Evolutionary conservation across 2,329 filamentous ascomycete species (phyloP).

Genomic region (Pestalotiopsis sp.): DNA sequence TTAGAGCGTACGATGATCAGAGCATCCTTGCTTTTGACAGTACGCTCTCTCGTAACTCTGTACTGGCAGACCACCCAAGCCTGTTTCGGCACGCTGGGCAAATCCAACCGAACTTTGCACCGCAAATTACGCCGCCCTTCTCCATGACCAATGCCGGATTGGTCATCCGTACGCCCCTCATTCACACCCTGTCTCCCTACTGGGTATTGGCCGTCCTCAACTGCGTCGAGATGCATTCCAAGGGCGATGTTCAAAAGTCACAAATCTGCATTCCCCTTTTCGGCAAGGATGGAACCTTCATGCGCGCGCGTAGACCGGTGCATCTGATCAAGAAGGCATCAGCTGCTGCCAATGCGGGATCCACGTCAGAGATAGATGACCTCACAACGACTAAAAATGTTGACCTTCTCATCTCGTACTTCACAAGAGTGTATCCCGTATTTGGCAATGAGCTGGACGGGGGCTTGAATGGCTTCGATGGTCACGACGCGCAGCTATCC

Average conservation of each 20-base stretch:
- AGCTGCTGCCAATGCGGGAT: background rate
- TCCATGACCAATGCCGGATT: background rate
- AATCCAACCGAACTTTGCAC: background rate
- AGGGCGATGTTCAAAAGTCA: background rate
- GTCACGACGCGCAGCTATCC: background rate
- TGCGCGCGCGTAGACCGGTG: background rate
- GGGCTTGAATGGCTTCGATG: background rate
- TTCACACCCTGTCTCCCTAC: background rate
- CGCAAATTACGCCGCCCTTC: background rate
- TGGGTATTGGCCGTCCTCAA: background rate
- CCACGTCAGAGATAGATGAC: background rate
- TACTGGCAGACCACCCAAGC: background rate
- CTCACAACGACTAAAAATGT: background rate
- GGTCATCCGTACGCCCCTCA: background rate
- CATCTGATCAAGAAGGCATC: background rate
- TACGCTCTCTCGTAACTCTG: background rate
- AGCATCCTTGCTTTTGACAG: conserved; percentile 4
- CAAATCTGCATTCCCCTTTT: background rate
- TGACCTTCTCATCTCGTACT: background rate
- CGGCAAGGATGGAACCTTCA: background rate
- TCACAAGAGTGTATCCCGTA: background rate
- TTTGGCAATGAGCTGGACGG: background rate
- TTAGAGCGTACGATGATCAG: conserved; percentile 12
- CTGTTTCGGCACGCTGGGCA: background rate
- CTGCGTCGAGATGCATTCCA: background rate